Percentiles rank a stretch among this genome's conserved stretches.
Evolutionary conservation across 305 asterid species (phyloP).

Genomic region (Plantago lanceolata): DNA sequence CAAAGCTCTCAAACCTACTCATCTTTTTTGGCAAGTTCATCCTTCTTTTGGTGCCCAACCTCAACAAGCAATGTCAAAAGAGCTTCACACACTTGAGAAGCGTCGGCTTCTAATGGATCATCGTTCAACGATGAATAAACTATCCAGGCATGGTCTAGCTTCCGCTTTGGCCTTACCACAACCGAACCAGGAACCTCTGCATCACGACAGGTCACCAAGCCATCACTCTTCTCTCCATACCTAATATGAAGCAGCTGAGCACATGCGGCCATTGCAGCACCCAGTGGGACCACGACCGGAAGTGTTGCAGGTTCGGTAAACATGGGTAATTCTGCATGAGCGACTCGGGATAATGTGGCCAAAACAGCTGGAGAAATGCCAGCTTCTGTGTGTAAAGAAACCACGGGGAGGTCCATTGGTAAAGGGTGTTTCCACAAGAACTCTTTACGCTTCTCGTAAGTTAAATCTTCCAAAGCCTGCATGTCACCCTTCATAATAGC

Average conservation of each 20-base stretch:
- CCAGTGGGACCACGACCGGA: slow-evolving; percentile 84
- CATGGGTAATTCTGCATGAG: slow-evolving; percentile 72
- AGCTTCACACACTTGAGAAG: slow-evolving; percentile 91
- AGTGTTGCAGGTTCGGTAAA: slow-evolving; percentile 55
- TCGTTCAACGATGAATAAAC: slow-evolving; percentile 75
- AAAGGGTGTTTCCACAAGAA: slow-evolving; percentile 60
- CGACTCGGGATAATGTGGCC: slow-evolving; percentile 83
- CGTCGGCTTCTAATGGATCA: slow-evolving; percentile 65
- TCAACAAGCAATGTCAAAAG: slow-evolving; percentile 72
- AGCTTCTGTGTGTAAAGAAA: slow-evolving; percentile 89
- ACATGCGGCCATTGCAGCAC: slow-evolving; percentile 93
- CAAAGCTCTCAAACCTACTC: slow-evolving; percentile 35
- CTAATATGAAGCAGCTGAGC: slow-evolving; percentile 88
- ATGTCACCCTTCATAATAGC: slow-evolving; percentile 68
- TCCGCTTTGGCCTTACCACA: slow-evolving; percentile 72
- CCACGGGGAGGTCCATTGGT: slow-evolving; percentile 72
- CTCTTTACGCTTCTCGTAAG: slow-evolving; percentile 71
- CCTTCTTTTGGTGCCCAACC: slow-evolving; percentile 48
- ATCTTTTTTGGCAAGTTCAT: slow-evolving; percentile 41
- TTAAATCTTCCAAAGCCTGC: slow-evolving; percentile 87
- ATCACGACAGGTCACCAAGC: slow-evolving; percentile 83
- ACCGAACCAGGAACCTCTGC: slow-evolving; percentile 95
- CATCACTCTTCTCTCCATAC: slow-evolving; percentile 90
- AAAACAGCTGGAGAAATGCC: slow-evolving; percentile 80
- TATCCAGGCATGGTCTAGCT: slow-evolving; percentile 97